Conservation (phyloP, 768 basidiomycete species). For the Hortiboletus flavorubellus region DNA sequence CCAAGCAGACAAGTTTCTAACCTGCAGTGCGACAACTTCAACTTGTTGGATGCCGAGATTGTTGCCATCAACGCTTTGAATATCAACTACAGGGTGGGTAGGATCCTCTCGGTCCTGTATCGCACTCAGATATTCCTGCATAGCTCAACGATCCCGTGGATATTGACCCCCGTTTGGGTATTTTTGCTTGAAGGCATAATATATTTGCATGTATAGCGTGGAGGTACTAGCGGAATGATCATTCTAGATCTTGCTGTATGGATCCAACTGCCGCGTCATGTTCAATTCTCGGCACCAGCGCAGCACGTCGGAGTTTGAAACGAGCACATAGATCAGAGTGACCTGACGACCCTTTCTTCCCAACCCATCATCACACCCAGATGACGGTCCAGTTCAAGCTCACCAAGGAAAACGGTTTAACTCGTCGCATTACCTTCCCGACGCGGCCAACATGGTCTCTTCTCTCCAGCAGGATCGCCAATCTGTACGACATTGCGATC, state of each 20-base stretch:
- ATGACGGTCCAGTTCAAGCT: constrained; percentile 63
- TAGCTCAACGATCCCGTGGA: constrained; percentile 71
- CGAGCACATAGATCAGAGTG: constrained; percentile 10
- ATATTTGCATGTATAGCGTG: background rate
- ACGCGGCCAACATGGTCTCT: constrained; percentile 51
- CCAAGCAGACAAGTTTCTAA: constrained; percentile 39
- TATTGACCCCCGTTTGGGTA: constrained; percentile 61
- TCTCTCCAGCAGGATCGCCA: constrained; percentile 53
- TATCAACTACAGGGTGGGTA: constrained; percentile 56
- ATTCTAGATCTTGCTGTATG: background rate
- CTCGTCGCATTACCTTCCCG: constrained; percentile 57
- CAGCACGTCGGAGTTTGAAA: constrained; percentile 47
- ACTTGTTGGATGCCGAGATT: constrained; percentile 58
- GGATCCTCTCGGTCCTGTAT: background rate
- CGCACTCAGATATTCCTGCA: constrained; percentile 3
- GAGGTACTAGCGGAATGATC: background rate
- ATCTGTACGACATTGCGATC: constrained; percentile 53
- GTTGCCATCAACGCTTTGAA: constrained; percentile 57
- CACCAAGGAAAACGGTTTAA: constrained; percentile 50
- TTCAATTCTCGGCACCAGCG: constrained; percentile 15
- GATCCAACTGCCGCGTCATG: constrained; percentile 2
- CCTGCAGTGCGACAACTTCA: constrained; percentile 43
- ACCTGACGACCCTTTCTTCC: constrained; percentile 2
- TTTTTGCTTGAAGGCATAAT: constrained; percentile 55
- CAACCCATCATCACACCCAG: constrained; percentile 38